Evolutionary conservation across 495 filamentous ascomycete genomes (phyloP).

Genomic region (Pyrenula aspistea): DNA sequence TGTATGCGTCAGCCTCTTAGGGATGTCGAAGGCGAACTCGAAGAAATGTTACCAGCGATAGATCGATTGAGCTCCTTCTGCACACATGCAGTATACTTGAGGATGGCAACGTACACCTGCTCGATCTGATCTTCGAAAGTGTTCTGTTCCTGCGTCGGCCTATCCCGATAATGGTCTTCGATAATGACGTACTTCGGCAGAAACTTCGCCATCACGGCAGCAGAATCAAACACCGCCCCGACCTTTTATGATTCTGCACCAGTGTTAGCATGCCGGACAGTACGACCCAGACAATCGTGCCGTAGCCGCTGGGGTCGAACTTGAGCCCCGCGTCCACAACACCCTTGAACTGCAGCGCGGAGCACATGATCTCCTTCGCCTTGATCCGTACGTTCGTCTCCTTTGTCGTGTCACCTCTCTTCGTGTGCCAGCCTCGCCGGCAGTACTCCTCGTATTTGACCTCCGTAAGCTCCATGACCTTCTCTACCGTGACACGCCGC

Average conservation of each 20-base stretch:
- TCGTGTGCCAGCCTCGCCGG: too few species aligned
- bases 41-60: too few species aligned
- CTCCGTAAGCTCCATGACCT: too few species aligned
- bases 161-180: conserved; percentile 1
- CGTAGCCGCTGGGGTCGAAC: conserved; percentile 2
- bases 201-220: not conserved
- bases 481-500: too few species aligned
- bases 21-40: too few species aligned
- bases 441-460: too few species aligned
- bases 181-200: conserved; percentile 1
- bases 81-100: conserved; percentile 1
- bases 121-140: conserved; percentile 1
- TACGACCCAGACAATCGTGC: conserved; percentile 1
- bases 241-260: conserved; percentile 3
- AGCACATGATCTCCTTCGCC: conserved; percentile 1
- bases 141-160: not conserved
- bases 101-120: conserved; percentile 1
- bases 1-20: too few species aligned
- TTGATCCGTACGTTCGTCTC: too few species aligned
- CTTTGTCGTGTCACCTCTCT: too few species aligned
- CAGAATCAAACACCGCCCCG: not conserved
- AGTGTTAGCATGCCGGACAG: not conserved
- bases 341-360: conserved; percentile 1
- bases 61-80: too few species aligned
- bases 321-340: conserved; percentile 2